A percentile compares a stretch with the other conserved stretches of the same genome.
These are phyloP conservation scores for Pontederia paniculata DNA, from an alignment of 176 grass and related monocot species.

Conservation along the genomic window DNA sequence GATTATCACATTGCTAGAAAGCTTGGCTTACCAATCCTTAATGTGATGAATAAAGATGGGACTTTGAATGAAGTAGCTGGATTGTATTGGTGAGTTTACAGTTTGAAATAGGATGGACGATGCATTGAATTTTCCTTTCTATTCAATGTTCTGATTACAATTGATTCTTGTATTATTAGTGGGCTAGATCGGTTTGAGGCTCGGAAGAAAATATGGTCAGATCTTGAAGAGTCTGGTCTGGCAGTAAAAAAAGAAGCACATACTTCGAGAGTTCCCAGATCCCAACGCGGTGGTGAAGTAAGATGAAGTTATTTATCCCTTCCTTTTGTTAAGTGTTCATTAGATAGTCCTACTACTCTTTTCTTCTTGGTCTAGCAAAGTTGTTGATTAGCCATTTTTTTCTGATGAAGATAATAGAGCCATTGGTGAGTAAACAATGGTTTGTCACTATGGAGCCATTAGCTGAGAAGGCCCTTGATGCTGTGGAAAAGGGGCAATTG, in stretches of 20 bases:
- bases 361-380: background rate
- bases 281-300: slow-evolving; percentile 96
- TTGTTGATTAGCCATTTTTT: slow-evolving; percentile 24
- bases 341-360: slow-evolving; percentile 13
- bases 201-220: slow-evolving; percentile 83
- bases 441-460: slow-evolving; percentile 97
- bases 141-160: background rate
- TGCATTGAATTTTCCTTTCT: background rate
- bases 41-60: slow-evolving; percentile 98
- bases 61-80: slow-evolving; percentile 92
- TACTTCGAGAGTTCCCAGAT: slow-evolving; percentile 86
- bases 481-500: slow-evolving; percentile 69
- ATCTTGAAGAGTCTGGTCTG: slow-evolving; percentile 80
- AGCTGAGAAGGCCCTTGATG: slow-evolving; percentile 80
- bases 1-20: slow-evolving; percentile 99
- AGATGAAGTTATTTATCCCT: too few species aligned
- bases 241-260: slow-evolving; percentile 89
- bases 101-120: background rate
- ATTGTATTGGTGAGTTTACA: slow-evolving; percentile 56
- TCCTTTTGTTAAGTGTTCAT: too few species aligned
- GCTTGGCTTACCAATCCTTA: slow-evolving; percentile 92
- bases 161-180: slow-evolving; percentile 37
- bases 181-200: slow-evolving; percentile 91
- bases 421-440: slow-evolving; percentile 98
- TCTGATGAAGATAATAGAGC: slow-evolving; percentile 65